Evolutionary conservation across 306 rosid species (phyloP), one percentile per base, ranked within the genome.

Genomic region (Cicer chorassanicum): DNA sequence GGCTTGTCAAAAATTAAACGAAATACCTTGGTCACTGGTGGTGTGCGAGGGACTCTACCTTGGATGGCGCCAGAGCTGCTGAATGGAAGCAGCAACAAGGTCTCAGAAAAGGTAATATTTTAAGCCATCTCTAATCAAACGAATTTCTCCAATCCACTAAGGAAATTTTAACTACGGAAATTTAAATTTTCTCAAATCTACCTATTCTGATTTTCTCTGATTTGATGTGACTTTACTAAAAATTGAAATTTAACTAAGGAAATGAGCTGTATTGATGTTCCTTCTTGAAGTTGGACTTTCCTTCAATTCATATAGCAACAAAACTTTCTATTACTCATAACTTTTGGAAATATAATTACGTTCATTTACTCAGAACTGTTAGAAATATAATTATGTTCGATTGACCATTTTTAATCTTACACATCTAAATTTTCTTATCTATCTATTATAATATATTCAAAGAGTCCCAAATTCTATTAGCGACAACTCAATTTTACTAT

Each of bases 11-110:
- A 93, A 85, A 93, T 93, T 68, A 93, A 90, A 82, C 83, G 96
- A 72, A 91, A 91, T 81, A 93, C 98, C 65, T 69, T 93, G 84
- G 97, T 93, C 74, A 89, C 98, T 65, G 98, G 98, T 39, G 98
- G 98, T 46, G 97, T 93, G 64, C 91, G 97, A 43, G 98, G 98
- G 70, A 93, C 98, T 9, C 67, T 93, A 44, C 98, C 98, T 67
- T 93, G 98, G 98, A 90, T 93, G 98, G 98, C 98, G 24, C 98
- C 98, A 1, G 97, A 93, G 82, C 84, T 90, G 75, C 89, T 93
- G 38, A 91, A 91, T 76, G 97, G 98, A 18, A 84, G 90, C 88
- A 93, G 98, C 88, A 93, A 82, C 66, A 93, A 88, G 86, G 98
- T 93, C 68, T 93, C 98, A 2, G 98, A 93, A 78, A 93, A 93